Percentiles rank a stretch among this genome's conserved stretches.
phyloP scores from a whole-genome alignment of 805 yeast species.

The Isabelozyma rhagii region DNA sequence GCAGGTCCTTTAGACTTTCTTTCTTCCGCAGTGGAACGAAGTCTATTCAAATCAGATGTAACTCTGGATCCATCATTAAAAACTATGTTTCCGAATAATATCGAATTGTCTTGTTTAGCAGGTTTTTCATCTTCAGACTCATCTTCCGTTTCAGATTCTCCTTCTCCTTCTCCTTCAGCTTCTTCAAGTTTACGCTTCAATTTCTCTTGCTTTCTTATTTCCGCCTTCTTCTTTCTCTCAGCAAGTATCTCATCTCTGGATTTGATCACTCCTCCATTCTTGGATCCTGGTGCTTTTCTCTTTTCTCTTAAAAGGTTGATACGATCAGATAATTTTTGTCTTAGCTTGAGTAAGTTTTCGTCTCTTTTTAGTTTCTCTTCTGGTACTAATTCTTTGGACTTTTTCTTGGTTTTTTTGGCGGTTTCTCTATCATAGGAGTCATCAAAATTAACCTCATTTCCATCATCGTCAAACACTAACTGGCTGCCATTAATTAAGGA shows the following conservation, averaged over 20 bases:
- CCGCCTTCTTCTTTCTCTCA: constrained; percentile 53
- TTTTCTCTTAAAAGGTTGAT: constrained; percentile 68
- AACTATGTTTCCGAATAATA: constrained; percentile 77
- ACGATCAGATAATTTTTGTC: constrained; percentile 74
- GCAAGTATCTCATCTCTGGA: constrained; percentile 78
- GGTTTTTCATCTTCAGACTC: constrained; percentile 29
- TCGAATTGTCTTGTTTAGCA: constrained; percentile 29
- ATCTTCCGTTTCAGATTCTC: constrained; percentile 28
- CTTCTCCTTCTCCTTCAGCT: constrained; percentile 41
- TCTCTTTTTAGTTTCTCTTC: constrained; percentile 50
- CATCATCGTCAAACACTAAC: constrained; percentile 67
- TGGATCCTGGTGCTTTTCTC: constrained; percentile 90
- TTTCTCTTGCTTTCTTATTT: constrained; percentile 42
- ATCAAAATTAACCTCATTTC: constrained; percentile 17
- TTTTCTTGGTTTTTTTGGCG: constrained; percentile 6
- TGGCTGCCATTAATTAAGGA: constrained; percentile 12
- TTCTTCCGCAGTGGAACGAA: constrained; percentile 47
- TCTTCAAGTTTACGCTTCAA: constrained; percentile 39
- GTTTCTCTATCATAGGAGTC: not conserved
- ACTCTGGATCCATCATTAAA: constrained; percentile 80
- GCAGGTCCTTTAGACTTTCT: constrained; percentile 78
- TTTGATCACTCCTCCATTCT: constrained; percentile 73
- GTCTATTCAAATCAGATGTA: constrained; percentile 64
- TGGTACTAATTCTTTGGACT: constrained; percentile 27
- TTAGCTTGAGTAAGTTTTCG: constrained; percentile 61